Evolutionary conservation across 352 stramenopile species (phyloP), one percentile per base, ranked within the genome.

Genomic region (Phytopythium mirpurense): DNA sequence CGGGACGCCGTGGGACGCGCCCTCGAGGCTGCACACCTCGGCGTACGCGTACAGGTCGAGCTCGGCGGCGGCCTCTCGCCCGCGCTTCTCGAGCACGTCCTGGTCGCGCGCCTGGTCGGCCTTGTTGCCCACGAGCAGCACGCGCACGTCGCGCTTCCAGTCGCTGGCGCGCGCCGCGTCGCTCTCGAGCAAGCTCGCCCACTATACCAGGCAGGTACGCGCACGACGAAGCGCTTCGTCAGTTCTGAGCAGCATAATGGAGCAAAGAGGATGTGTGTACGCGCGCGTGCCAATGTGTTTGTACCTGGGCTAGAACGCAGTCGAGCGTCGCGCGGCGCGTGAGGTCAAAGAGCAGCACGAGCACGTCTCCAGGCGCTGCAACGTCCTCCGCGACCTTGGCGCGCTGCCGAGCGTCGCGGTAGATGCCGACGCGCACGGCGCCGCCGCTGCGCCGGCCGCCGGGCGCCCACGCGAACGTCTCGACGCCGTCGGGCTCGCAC

Each of bases 331-430:
- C 62, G 37, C 57, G 65, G 23, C 65, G 48, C 14, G 63, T 78
- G 29, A 88, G 54, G 41, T 85, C 65, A 41, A 85, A 88, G 18
- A 85, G 53, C 10, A 88, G 50, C 38, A 88, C 61, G 21, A 83
- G 49, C 47, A 67, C 56, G 36, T 61, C 47, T n/a, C n/a, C 31
- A 10, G 54, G 19, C n/a, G 18, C 57, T 27, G 46, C 31, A 24
- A 65, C 56, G 21, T 41, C 38, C 5, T 49, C 27, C 36, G 27
- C 45, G 43, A 61, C 42, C 23, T 60, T 43, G 27, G 26, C 31
- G 8, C 48, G 59, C 47, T 53, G n/a, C 32, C 34, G 47, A n/a
- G 15, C 47, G 24, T 60, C 40, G 42, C 50, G 49, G 12, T 59
- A 48, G 45, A 67, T 41, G 21, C 40, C 24, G 19, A 70, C 37